Evolutionary conservation across 1,284 basidiomycete genomes (phyloP).

Genomic region (Leccinum griseonigrum): DNA sequence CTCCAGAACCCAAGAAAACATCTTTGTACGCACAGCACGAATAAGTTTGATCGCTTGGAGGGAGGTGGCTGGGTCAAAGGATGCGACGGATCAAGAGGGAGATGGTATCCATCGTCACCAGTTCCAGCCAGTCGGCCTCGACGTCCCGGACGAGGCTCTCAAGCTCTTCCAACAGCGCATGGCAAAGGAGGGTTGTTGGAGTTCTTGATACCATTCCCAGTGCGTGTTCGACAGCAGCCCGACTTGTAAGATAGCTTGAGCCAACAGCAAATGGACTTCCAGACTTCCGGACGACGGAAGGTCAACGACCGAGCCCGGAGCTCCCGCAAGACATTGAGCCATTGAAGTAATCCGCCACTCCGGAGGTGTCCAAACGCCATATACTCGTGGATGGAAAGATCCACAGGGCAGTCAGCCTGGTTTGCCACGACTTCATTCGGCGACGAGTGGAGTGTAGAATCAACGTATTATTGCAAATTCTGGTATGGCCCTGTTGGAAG

Average conservation of each 20-base stretch:
- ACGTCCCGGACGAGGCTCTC: constrained; percentile 31
- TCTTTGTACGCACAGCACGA: constrained; percentile 29
- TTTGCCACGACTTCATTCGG: constrained; percentile 40
- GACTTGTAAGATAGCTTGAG: constrained; percentile 43
- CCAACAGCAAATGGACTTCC: constrained; percentile 40
- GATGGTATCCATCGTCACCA: constrained; percentile 36
- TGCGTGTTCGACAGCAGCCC: constrained; percentile 30
- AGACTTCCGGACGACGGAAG: constrained; percentile 39
- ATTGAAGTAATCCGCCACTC: constrained; percentile 43
- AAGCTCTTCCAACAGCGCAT: constrained; percentile 34
- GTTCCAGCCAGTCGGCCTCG: constrained; percentile 43
- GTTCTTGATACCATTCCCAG: constrained; percentile 36
- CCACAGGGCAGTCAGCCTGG: constrained; percentile 37
- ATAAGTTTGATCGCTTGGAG: constrained; percentile 25
- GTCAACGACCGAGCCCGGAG: constrained; percentile 36
- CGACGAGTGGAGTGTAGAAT: constrained; percentile 37
- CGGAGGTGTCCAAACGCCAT: constrained; percentile 43
- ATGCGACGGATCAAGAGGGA: constrained; percentile 36
- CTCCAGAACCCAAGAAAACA: constrained; percentile 38
- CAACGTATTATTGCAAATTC: constrained; percentile 37
- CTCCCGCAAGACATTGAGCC: constrained; percentile 47
- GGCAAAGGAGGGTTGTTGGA: constrained; percentile 34
- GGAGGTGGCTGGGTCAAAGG: constrained; percentile 18
- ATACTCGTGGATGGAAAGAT: constrained; percentile 43
- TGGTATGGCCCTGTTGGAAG: constrained; percentile 35